phyloP scores from a whole-genome alignment of 192 early-diverging fungal genomes.

The Paraglomus brasilianum region DNA sequence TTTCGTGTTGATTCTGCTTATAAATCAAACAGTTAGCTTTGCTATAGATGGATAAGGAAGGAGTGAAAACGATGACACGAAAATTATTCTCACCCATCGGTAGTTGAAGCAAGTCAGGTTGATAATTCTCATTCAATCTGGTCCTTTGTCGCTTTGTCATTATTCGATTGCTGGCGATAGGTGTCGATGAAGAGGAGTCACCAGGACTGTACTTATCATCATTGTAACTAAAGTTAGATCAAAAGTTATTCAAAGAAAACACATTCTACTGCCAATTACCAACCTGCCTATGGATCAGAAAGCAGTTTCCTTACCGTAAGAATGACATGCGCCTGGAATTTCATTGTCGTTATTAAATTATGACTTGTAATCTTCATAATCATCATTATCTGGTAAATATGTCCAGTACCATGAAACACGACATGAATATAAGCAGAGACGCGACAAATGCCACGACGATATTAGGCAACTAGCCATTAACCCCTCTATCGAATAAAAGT shows the following conservation, averaged over 20 bases:
- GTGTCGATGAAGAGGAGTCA: slow-evolving; percentile 35
- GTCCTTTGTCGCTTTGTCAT: slow-evolving; percentile 73
- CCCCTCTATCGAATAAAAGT: too few species aligned
- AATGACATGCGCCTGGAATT: slow-evolving; percentile 60
- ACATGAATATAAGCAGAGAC: slow-evolving; percentile 54
- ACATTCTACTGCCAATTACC: background rate
- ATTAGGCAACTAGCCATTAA: too few species aligned
- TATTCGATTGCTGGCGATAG: slow-evolving; percentile 38
- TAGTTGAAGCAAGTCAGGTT: slow-evolving; percentile 66
- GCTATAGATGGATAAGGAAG: background rate
- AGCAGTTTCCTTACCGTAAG: background rate
- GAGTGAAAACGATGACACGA: background rate
- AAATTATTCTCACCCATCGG: slow-evolving; percentile 51
- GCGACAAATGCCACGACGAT: too few species aligned
- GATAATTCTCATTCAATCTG: slow-evolving; percentile 54
- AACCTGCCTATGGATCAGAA: background rate
- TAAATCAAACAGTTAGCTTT: background rate
- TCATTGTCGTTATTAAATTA: slow-evolving; percentile 57
- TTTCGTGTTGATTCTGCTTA: slow-evolving; percentile 59
- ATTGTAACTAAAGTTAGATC: background rate
- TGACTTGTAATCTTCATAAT: slow-evolving; percentile 43
- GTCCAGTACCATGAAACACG: slow-evolving; percentile 53
- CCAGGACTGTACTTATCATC: slow-evolving; percentile 36
- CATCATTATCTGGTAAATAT: slow-evolving; percentile 31
- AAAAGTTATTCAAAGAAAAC: background rate